Evolutionary conservation across 192 early-diverging fungal genomes (phyloP).

Genomic region (Gamsiella multidivaricata): DNA sequence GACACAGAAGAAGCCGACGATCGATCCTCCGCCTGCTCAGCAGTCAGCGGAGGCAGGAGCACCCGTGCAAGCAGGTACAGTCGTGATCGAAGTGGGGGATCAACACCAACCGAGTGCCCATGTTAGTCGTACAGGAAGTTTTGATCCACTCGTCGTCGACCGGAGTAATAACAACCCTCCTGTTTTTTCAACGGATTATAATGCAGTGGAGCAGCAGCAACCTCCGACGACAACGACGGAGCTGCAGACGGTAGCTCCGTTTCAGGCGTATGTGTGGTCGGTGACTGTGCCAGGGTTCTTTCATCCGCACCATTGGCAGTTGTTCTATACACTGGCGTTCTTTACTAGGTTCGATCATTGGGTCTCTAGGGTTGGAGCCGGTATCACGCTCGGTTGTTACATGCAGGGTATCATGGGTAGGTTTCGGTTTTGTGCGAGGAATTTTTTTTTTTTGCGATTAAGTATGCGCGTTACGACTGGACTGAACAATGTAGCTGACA

Average conservation of each 20-base stretch:
- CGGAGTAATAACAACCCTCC: constrained; percentile 11
- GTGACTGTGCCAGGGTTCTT: constrained; percentile 44
- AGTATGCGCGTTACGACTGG: no score
- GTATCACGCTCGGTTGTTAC: constrained; percentile 76
- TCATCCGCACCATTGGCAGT: constrained; percentile 87
- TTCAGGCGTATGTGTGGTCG: constrained; percentile 42
- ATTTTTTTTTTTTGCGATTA: no score
- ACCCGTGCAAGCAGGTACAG: constrained; percentile 36
- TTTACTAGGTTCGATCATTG: constrained; percentile 81
- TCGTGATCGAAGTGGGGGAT: constrained; percentile 19
- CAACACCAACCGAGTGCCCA: constrained; percentile 8
- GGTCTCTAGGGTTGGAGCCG: constrained; percentile 75
- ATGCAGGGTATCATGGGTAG: constrained; percentile 73
- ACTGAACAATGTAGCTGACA: not conserved
- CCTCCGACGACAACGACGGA: constrained; percentile 8
- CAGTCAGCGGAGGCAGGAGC: not conserved
- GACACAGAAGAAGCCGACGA: constrained; percentile 8
- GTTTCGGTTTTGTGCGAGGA: no score
- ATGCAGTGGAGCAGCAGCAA: not conserved
- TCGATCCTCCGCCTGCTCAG: constrained; percentile 14
- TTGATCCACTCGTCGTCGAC: constrained; percentile 18
- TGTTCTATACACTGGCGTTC: constrained; percentile 84
- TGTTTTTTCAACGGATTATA: constrained; percentile 9
- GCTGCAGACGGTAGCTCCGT: constrained; percentile 6
- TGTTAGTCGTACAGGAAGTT: constrained; percentile 36